Conservation (phyloP, 148 eudicot genomes). For the Arbutus unedo region DNA sequence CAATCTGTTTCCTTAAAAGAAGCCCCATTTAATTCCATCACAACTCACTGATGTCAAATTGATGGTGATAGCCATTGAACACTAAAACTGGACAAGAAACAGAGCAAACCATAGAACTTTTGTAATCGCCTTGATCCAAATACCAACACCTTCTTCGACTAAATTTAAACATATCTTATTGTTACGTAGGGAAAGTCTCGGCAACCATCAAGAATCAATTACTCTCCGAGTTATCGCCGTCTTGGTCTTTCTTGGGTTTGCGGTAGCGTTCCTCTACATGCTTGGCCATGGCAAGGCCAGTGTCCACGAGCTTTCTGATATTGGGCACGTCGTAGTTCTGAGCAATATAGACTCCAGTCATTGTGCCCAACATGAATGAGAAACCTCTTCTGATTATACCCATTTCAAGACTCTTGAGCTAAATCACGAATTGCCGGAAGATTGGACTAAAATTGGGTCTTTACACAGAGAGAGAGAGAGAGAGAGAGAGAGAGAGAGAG, state of each 20-base stretch:
- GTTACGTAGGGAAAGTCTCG: too few species aligned
- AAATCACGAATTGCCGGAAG: background rate
- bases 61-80: background rate
- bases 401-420: background rate
- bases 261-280: constrained; percentile 11
- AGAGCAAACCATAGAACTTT: background rate
- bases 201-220: background rate
- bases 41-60: background rate
- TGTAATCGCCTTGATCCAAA: background rate
- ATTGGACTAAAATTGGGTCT: background rate
- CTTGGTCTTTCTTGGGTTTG: constrained; percentile 9
- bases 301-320: background rate
- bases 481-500: background rate
- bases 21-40: background rate
- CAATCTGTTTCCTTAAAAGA: background rate
- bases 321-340: constrained; percentile 15
- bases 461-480: background rate
- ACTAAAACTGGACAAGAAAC: background rate
- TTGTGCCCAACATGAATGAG: constrained; percentile 19
- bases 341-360: constrained; percentile 14
- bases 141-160: background rate
- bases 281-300: constrained; percentile 19
- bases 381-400: constrained; percentile 8
- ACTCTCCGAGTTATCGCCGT: background rate
- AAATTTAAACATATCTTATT: too few species aligned